Conservation (phyloP, 768 basidiomycete species). For the Lactifluus volemus region DNA sequence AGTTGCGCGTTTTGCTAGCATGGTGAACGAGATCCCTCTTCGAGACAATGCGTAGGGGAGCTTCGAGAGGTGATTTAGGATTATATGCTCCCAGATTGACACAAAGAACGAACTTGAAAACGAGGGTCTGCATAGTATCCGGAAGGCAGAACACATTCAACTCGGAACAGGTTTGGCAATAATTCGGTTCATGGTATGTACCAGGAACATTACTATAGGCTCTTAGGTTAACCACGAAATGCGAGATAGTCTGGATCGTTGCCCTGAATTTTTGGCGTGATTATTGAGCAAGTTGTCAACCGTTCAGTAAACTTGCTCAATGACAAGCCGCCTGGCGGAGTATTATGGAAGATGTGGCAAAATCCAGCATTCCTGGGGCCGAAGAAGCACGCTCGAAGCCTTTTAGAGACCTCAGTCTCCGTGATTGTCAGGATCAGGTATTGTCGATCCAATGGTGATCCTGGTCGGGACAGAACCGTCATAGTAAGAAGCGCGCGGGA, state of each 20-base stretch:
- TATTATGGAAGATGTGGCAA: not conserved
- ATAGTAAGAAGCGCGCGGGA: no score
- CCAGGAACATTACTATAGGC: not conserved
- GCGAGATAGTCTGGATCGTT: not conserved
- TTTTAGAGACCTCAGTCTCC: not conserved
- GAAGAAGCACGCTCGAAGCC: not conserved
- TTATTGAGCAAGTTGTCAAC: not conserved
- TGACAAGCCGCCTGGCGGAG: not conserved
- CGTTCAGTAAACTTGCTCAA: not conserved
- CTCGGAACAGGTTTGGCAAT: not conserved
- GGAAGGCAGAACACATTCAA: not conserved
- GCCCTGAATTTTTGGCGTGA: not conserved
- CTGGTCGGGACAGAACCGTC: not conserved
- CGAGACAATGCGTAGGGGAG: not conserved
- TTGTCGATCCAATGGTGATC: not conserved
- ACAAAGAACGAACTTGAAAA: not conserved
- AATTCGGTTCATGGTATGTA: constrained; percentile 5
- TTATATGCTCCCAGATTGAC: not conserved
- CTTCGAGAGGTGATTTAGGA: not conserved
- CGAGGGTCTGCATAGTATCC: not conserved
- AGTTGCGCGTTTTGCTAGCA: not conserved
- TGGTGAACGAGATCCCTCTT: not conserved
- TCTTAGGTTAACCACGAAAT: not conserved
- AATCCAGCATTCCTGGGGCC: not conserved
- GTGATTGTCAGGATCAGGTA: not conserved